phyloP scores from a whole-genome alignment of 2,329 filamentous ascomycete genomes.

The Neocucurbitaria cava region DNA sequence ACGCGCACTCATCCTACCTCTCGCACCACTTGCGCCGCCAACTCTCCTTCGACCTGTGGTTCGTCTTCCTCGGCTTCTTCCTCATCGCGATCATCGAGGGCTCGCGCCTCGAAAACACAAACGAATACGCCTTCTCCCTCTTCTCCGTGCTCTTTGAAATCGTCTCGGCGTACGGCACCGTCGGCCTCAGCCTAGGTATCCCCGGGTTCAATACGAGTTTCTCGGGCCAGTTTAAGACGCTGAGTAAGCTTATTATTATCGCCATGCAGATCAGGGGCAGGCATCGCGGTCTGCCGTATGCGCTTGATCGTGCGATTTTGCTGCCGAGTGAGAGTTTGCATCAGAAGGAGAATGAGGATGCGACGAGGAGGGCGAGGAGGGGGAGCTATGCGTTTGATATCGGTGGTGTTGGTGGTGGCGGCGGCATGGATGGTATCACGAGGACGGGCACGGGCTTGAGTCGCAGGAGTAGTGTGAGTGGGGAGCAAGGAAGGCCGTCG shows the following conservation, averaged over 20 bases:
- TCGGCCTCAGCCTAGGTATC: constrained; percentile 88
- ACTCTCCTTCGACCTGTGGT: constrained; percentile 97
- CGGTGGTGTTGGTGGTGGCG: no score
- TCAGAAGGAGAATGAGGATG: constrained; percentile 64
- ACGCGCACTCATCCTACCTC: constrained; percentile 78
- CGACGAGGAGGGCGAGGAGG: constrained; percentile 50
- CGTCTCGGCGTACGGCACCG: constrained; percentile 71
- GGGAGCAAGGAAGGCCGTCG: constrained; percentile 4
- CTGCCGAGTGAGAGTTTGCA: constrained; percentile 71
- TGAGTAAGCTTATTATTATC: constrained; percentile 71
- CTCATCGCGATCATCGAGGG: constrained; percentile 91
- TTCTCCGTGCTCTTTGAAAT: constrained; percentile 56
- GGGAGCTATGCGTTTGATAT: constrained; percentile 35
- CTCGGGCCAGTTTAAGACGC: constrained; percentile 76
- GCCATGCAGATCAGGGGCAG: constrained; percentile 71
- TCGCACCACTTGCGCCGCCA: constrained; percentile 90
- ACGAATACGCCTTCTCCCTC: constrained; percentile 61
- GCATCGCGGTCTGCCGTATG: constrained; percentile 69
- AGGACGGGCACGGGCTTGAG: constrained; percentile 30
- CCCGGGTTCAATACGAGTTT: constrained; percentile 78
- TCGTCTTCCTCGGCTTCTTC: constrained; percentile 91
- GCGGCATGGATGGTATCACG: constrained; percentile 16
- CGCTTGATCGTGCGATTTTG: constrained; percentile 74
- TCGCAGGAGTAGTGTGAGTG: constrained; percentile 21
- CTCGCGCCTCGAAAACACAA: constrained; percentile 66